These are phyloP conservation scores for Candolleomyces efflorescens DNA, from an alignment of 768 basidiomycete genomes.

Conservation along the genomic window DNA sequence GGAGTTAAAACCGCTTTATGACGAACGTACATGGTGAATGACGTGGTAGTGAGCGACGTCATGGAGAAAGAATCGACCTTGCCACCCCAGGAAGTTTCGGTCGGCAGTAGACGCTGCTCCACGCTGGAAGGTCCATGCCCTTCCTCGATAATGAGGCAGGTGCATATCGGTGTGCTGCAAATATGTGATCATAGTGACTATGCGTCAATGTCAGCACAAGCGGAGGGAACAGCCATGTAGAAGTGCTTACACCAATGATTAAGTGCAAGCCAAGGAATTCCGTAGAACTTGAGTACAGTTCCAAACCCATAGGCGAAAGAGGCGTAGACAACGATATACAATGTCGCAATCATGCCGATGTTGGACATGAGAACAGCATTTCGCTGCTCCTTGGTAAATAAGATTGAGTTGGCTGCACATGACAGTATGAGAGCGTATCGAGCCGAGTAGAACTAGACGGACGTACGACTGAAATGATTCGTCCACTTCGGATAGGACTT, in stretches of 20 bases:
- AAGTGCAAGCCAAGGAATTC: conserved; percentile 52
- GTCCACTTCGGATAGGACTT: conserved; percentile 57
- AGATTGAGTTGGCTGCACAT: conserved; percentile 44
- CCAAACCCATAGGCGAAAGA: conserved; percentile 32
- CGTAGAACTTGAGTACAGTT: conserved; percentile 45
- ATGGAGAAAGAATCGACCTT: conserved; percentile 65
- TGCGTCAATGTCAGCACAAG: neutral
- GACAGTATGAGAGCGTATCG: neutral
- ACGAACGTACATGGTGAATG: conserved; percentile 47
- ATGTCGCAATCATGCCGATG: conserved; percentile 49
- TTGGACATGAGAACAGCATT: conserved; percentile 54
- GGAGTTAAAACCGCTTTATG: neutral
- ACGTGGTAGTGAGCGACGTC: conserved; percentile 64
- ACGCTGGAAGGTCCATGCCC: conserved; percentile 57
- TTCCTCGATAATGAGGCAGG: conserved; percentile 54
- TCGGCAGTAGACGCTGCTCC: conserved; percentile 62
- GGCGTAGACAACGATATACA: conserved; percentile 33
- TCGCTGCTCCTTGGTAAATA: conserved; percentile 51
- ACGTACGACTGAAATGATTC: conserved; percentile 63
- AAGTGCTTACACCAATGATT: conserved; percentile 42
- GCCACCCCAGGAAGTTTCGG: conserved; percentile 55
- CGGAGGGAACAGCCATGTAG: neutral
- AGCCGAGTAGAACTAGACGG: neutral
- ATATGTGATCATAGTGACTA: conserved; percentile 54
- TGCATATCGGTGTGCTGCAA: conserved; percentile 61